phyloP scores from a whole-genome alignment of 2,329 filamentous ascomycete species.

The Pseudocercospora crystallina region DNA sequence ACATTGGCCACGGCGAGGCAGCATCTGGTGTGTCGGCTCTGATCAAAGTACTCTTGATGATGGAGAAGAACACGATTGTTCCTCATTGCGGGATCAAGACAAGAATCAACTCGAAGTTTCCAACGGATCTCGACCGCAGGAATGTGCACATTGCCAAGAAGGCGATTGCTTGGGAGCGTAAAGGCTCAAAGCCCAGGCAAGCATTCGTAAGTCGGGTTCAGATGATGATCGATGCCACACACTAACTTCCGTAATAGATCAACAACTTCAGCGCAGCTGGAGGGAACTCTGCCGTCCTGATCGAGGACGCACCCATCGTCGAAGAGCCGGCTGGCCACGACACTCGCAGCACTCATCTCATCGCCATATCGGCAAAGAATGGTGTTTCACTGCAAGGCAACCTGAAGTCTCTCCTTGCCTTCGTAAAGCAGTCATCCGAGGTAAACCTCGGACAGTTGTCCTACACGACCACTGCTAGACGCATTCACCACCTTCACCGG shows the following conservation, averaged over 20 bases:
- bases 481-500: conserved; percentile 24
- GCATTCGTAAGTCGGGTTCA: too few relatives aligned
- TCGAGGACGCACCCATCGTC: conserved; percentile 25
- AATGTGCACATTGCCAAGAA: conserved; percentile 58
- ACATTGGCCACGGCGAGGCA: conserved; percentile 33
- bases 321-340: not conserved
- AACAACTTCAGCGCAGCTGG: conserved; percentile 43
- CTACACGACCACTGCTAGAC: conserved; percentile 28
- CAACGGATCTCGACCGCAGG: conserved; percentile 55
- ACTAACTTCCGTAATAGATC: too few relatives aligned
- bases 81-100: conserved; percentile 68
- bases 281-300: conserved; percentile 36
- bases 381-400: conserved; percentile 17
- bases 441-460: conserved; percentile 13
- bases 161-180: conserved; percentile 44
- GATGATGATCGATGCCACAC: too few relatives aligned
- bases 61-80: conserved; percentile 62
- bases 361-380: conserved; percentile 27
- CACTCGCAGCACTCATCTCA: not conserved
- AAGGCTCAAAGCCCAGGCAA: too few relatives aligned
- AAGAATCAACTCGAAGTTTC: conserved; percentile 61
- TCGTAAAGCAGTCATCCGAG: conserved; percentile 1
- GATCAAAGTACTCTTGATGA: conserved; percentile 65
- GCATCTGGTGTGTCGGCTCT: conserved; percentile 52
- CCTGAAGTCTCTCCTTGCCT: conserved; percentile 2